phyloP scores from a whole-genome alignment of 352 stramenopile genomes.

The Globisporangium orthogonon region DNA sequence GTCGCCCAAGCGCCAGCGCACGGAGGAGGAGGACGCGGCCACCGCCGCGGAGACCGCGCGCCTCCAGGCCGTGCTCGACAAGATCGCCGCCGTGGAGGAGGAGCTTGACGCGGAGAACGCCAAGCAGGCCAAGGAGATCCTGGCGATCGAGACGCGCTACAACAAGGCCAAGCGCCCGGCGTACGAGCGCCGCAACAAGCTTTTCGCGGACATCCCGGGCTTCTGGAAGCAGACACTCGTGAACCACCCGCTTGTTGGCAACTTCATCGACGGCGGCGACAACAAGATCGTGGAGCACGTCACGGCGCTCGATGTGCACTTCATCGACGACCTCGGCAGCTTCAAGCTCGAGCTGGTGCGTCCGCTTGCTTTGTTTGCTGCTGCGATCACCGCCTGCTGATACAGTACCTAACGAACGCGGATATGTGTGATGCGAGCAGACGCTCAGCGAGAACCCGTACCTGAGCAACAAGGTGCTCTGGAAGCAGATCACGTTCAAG shows the following conservation, averaged over 20 bases:
- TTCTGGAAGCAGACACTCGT: constrained; percentile 77
- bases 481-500: constrained; percentile 67
- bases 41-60: constrained; percentile 25
- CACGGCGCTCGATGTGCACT: constrained; percentile 51
- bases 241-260: constrained; percentile 62
- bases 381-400: neutral
- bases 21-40: constrained; percentile 27
- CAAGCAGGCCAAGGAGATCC: constrained; percentile 55
- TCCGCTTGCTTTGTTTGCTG: neutral
- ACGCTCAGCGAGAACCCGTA: constrained; percentile 67
- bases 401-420: neutral
- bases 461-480: constrained; percentile 43
- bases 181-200: constrained; percentile 59
- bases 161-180: constrained; percentile 58
- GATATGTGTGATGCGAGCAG: constrained; percentile 15
- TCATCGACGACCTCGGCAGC: constrained; percentile 53
- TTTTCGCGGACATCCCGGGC: constrained; percentile 51
- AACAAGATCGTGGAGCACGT: constrained; percentile 45
- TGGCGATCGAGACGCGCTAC: constrained; percentile 74
- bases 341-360: constrained; percentile 72
- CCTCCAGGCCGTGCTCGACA: constrained; percentile 51
- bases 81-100: constrained; percentile 44
- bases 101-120: constrained; percentile 61
- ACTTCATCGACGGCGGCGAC: constrained; percentile 42
- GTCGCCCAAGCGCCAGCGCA: constrained; percentile 74